phyloP scores from a whole-genome alignment of 129 eudicot genomes.

The Sambucus nigra region DNA sequence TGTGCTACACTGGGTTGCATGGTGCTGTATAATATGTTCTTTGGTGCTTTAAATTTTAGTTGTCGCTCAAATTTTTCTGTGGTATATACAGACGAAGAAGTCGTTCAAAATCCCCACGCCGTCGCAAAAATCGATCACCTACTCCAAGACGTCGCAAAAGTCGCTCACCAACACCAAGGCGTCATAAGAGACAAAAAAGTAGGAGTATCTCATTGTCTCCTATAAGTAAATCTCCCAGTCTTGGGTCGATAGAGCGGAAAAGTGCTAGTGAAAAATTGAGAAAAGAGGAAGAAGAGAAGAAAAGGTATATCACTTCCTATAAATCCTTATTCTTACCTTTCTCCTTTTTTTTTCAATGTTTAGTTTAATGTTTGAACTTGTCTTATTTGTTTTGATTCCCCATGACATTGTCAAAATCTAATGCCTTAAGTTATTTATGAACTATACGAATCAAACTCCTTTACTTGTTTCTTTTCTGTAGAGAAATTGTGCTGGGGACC shows the following conservation, averaged over 20 bases:
- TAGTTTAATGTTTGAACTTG: too few relatives aligned
- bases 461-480: too few relatives aligned
- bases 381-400: too few relatives aligned
- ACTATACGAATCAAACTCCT: too few relatives aligned
- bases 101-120: slow-evolving; percentile 59
- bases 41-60: slow-evolving; percentile 9
- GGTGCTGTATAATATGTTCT: slow-evolving; percentile 17
- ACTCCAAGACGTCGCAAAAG: slow-evolving; percentile 62
- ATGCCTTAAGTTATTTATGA: too few relatives aligned
- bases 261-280: slow-evolving; percentile 52
- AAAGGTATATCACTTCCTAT: slow-evolving; percentile 41
- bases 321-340: slow-evolving; percentile 2
- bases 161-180: slow-evolving; percentile 72
- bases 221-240: slow-evolving; percentile 45
- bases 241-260: slow-evolving; percentile 43
- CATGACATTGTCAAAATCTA: too few relatives aligned
- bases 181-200: slow-evolving; percentile 66
- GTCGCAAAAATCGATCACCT: slow-evolving; percentile 73
- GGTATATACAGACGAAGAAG: slow-evolving; percentile 67
- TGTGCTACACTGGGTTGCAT: slow-evolving; percentile 29
- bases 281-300: slow-evolving; percentile 86
- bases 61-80: slow-evolving; percentile 21
- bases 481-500: too few relatives aligned
- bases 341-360: background rate
- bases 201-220: slow-evolving; percentile 53